Evolutionary conservation across 2,329 filamentous ascomycete species (phyloP), one percentile per base, ranked within the genome.

Genomic region (Colletotrichum somersetense): DNA sequence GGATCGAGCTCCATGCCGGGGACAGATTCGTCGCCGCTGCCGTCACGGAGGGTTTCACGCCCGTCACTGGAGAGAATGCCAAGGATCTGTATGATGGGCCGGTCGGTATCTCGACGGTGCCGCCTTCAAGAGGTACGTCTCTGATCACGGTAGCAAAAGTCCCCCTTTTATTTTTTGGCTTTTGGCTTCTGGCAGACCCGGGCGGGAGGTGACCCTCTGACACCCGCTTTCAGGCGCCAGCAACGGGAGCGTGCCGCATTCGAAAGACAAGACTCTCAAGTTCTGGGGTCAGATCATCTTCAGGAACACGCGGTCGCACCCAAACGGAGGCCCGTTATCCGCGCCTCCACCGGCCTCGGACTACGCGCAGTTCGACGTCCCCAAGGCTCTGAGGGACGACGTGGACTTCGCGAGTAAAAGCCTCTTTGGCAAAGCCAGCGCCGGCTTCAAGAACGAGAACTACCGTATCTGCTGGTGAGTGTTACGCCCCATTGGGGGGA

Each of bases 401-500:
- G 86, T 89, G 33, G 77, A 83, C 30, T 81, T 86, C 64, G 84
- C 86, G 0, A 85, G 85, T 62, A 79, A 84, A 56, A 83, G 85
- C 12, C 88, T 88, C 69, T 89, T 88, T 74, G 87, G 87, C 48
- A 83, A 85, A 62, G 84, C 84, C 11, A 85, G 85, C 44, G 81
- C 82, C 40, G 77, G 79, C 18, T 88, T 86, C 86, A 82, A 86
- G 70, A 85, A 88, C 79, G 85, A 85, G 57, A 85, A 88, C 73
- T 85, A 88, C 75, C 83, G 88, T 2, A 87, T 89, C 66, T 89
- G 88, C 83, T 89, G 88, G 87, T 89, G 26, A 46, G 44, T 55
- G 40, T 18, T 5, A 42, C 35, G 35, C n/a, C n/a, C n/a, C n/a
- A n/a, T n/a, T n/a, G n/a, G n/a, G n/a, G n/a, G n/a, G n/a, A n/a